Conservation (phyloP, 139 green algal genomes). For the Ettlia oleoabundans region DNA sequence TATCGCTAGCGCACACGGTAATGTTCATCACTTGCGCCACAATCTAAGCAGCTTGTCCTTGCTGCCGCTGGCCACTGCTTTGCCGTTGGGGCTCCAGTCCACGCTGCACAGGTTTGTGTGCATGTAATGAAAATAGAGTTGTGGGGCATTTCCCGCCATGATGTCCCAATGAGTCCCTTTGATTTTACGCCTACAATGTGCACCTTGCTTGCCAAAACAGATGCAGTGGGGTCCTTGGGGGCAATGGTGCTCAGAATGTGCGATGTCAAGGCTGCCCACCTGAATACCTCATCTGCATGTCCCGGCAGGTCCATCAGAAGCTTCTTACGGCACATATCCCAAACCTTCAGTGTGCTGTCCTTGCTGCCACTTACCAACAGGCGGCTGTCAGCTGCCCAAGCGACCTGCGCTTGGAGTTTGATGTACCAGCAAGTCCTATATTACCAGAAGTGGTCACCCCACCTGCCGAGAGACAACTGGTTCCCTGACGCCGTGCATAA, state of each 20-base stretch:
- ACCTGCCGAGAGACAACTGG: too few relatives aligned
- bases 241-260: neutral
- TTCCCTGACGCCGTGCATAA: too few relatives aligned
- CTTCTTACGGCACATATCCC: constrained; percentile 90
- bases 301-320: constrained; percentile 94
- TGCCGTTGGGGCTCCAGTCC: constrained; percentile 93
- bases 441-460: too few relatives aligned
- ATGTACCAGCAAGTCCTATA: too few relatives aligned
- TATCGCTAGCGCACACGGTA: too few relatives aligned
- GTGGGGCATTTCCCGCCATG: too few relatives aligned
- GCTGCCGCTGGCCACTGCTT: constrained; percentile 89
- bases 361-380: constrained; percentile 94
- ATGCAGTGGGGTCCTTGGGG: neutral
- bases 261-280: neutral
- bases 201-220: neutral
- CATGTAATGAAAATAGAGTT: too few relatives aligned
- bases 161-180: too few relatives aligned
- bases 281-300: constrained; percentile 71
- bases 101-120: too few relatives aligned
- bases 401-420: too few relatives aligned
- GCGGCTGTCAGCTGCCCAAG: constrained; percentile 93
- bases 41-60: constrained; percentile 99
- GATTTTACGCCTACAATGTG: too few relatives aligned
- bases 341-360: constrained; percentile 98
- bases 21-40: constrained; percentile 92